Conservation (phyloP, 805 yeast species). For the Ogataea parapolymorpha region DNA sequence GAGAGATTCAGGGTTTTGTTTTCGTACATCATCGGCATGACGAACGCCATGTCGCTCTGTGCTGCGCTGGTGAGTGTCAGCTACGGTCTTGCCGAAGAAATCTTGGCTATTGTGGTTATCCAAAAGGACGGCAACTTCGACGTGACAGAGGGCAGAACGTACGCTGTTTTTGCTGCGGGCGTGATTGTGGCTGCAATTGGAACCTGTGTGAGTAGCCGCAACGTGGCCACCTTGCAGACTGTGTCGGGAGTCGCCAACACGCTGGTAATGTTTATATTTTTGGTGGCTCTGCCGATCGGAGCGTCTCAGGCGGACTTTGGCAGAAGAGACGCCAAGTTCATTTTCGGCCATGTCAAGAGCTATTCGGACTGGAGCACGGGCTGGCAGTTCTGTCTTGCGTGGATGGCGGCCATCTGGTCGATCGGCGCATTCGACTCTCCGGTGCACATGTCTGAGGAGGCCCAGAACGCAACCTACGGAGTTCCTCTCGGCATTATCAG, state of each 20-base stretch:
- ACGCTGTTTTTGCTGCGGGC: slow-evolving; percentile 66
- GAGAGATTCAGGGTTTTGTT: slow-evolving; percentile 46
- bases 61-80: slow-evolving; percentile 66
- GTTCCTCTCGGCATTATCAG: slow-evolving; percentile 65
- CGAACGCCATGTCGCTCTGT: slow-evolving; percentile 63
- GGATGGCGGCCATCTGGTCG: slow-evolving; percentile 71
- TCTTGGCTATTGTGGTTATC: slow-evolving; percentile 53
- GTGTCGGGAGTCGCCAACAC: slow-evolving; percentile 54
- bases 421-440: slow-evolving; percentile 72
- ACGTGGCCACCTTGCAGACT: slow-evolving; percentile 57
- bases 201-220: slow-evolving; percentile 56
- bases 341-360: slow-evolving; percentile 52
- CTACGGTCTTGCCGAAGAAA: slow-evolving; percentile 62
- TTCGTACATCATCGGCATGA: slow-evolving; percentile 62
- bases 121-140: slow-evolving; percentile 51
- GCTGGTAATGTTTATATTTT: slow-evolving; percentile 46
- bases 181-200: slow-evolving; percentile 47
- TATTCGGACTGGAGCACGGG: slow-evolving; percentile 56
- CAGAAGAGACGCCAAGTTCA: slow-evolving; percentile 39
- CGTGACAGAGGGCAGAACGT: slow-evolving; percentile 49
- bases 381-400: slow-evolving; percentile 45
- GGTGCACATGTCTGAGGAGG: slow-evolving; percentile 72
- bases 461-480: slow-evolving; percentile 55
- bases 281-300: slow-evolving; percentile 67
- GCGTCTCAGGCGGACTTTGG: slow-evolving; percentile 1